Evolutionary conservation across 1,139 yeast genomes (phyloP), one percentile per base, ranked within the genome.

Genomic region (Saccharomyces hybrid): DNA sequence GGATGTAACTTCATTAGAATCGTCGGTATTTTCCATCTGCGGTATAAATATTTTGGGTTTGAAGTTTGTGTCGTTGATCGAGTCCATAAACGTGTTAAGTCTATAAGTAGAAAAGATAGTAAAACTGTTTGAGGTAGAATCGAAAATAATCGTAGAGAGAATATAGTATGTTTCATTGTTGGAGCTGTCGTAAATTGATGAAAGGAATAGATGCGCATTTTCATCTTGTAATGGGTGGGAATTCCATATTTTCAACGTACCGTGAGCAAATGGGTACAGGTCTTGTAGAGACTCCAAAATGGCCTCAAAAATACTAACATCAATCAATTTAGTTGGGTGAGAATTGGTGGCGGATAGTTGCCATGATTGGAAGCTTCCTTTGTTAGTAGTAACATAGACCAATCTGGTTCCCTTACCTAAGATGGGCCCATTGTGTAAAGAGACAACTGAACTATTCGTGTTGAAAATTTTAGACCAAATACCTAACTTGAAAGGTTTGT

Each of bases 101-200:
- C 77, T 76, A 68, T 87, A 87, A 0, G 87, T 80, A 0, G 91
- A 86, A 55, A 79, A 75, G 2, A 86, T 75, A 50, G 79, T 70
- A 4, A 82, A 77, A 13, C 83, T 84, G 13, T 81, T 77, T 1
- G 74, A 67, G 51, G 81, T 79, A 50, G 81, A 77, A 57, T 78
- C 77, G 6, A 68, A 50, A 16, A 63, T 63, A 31, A 86, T 69
- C 0, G 89, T 83, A 54, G 81, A 78, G 46, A 86, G 70, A 44
- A 81, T 70, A 56, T 84, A 76, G 54, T 66, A 71, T 3, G 69
- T 67, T 51, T 73, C 75, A n/a, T 61, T 58, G 8, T 11, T 38
- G 3, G 44, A 38, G 13, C 56, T 58, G 49, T 65, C 59, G 5
- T 59, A 48, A 49, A 67, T 65, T 23, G 81, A 74, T 0, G 81